These are phyloP conservation scores for Amaranthus cruentus DNA, from an alignment of 148 eudicot genomes.

Conservation along the genomic window DNA sequence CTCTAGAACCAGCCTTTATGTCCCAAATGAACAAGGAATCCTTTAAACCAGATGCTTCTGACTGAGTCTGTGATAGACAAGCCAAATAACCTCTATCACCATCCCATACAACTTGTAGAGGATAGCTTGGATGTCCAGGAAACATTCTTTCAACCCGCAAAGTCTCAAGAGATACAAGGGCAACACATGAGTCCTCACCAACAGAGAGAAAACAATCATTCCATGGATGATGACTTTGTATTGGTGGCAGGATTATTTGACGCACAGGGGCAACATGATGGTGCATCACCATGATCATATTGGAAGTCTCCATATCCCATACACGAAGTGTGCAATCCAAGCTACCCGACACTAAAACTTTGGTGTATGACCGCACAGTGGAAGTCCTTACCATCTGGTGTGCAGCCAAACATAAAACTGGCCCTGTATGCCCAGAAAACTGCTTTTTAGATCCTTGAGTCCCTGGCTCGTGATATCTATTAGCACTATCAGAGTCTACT, in stretches of 20 bases:
- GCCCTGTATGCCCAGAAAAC: slow-evolving; percentile 70
- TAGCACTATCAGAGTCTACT: slow-evolving; percentile 24
- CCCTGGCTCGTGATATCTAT: slow-evolving; percentile 28
- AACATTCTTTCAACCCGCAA: slow-evolving; percentile 90
- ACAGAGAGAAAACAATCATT: slow-evolving; percentile 86
- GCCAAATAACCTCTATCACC: slow-evolving; percentile 77
- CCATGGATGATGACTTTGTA: slow-evolving; percentile 72
- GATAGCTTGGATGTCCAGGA: slow-evolving; percentile 82
- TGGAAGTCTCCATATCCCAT: slow-evolving; percentile 83
- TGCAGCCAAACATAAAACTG: slow-evolving; percentile 88
- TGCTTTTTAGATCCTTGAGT: slow-evolving; percentile 41
- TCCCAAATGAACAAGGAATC: slow-evolving; percentile 93
- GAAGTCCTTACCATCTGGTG: slow-evolving; percentile 49
- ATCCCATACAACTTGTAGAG: slow-evolving; percentile 88
- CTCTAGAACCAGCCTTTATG: slow-evolving; percentile 87
- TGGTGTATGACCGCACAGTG: slow-evolving; percentile 32
- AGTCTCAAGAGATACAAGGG: slow-evolving; percentile 82
- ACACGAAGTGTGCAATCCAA: slow-evolving; percentile 82
- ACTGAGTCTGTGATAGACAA: slow-evolving; percentile 60
- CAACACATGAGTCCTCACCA: slow-evolving; percentile 79
- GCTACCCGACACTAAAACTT: slow-evolving; percentile 79
- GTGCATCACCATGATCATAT: slow-evolving; percentile 64
- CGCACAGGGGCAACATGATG: slow-evolving; percentile 95
- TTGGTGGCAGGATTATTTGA: slow-evolving; percentile 76
- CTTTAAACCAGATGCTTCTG: slow-evolving; percentile 48